Evolutionary conservation across 2,329 filamentous ascomycete genomes (phyloP).

Genomic region (Alternaria burnsii): DNA sequence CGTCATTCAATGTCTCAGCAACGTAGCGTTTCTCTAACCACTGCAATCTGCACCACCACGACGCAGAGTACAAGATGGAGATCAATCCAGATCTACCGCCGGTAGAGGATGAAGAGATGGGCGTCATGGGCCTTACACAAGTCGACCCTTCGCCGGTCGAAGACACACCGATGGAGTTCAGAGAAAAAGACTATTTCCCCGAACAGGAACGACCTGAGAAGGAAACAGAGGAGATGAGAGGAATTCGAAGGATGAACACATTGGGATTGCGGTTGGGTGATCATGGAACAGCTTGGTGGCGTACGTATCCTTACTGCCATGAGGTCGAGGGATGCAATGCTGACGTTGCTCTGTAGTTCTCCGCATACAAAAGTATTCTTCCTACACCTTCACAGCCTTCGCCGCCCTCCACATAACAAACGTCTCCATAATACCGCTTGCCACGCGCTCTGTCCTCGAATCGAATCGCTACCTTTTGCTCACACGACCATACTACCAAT

Average conservation of each 20-base stretch:
- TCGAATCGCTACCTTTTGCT: constrained; percentile 89
- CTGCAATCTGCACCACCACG: constrained; percentile 1
- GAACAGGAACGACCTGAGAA: constrained; percentile 18
- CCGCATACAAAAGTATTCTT: constrained; percentile 86
- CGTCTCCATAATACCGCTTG: constrained; percentile 56
- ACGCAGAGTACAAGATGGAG: constrained; percentile 20
- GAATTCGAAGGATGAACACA: constrained; percentile 38
- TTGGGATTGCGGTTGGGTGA: constrained; percentile 66
- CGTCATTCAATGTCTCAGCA: constrained; percentile 40
- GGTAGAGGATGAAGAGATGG: constrained; percentile 53
- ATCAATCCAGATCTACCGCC: constrained; percentile 29
- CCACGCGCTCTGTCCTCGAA: constrained; percentile 62
- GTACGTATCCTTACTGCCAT: constrained; percentile 58
- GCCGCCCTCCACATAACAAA: constrained; percentile 55
- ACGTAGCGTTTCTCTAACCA: constrained; percentile 26
- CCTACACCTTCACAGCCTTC: constrained; percentile 65
- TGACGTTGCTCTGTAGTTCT: constrained; percentile 61
- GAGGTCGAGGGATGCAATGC: background rate
- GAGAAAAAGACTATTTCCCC: constrained; percentile 61
- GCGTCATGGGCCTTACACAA: constrained; percentile 73
- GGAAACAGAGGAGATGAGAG: constrained; percentile 18
- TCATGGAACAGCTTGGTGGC: constrained; percentile 78
- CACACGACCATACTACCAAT: constrained; percentile 91
- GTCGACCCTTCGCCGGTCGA: constrained; percentile 86
- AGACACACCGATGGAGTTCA: constrained; percentile 57